Evolutionary conservation across 176 grass and related monocot genomes (phyloP), one percentile per base, ranked within the genome.

Genomic region (Poa pratensis): DNA sequence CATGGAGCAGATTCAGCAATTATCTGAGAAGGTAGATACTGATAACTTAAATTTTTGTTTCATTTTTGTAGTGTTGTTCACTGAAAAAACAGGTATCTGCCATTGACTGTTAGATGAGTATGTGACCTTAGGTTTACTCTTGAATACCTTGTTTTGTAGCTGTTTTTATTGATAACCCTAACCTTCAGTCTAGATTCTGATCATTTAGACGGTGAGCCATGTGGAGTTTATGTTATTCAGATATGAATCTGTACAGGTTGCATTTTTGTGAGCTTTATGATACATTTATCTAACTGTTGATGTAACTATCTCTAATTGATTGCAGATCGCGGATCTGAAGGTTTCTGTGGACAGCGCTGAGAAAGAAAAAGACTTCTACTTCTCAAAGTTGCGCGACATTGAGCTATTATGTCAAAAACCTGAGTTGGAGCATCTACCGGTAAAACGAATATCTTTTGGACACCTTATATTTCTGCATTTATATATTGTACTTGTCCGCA

Each of bases 351-450:
- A 94, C 77, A 87, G 77, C 71, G 78, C 59, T 49, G 92, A 94
- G 57, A 97, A 97, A 69, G 94, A 97, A 91, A 94, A 90, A 66
- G 94, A 94, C 37, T 97, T 97, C 42, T 97, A 97, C 78, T 97
- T 94, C 73, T 88, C 92, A 2, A 97, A 97, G 81, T 40, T 97
- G 86, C 90, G 90, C 48, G 94, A 97, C 62, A 97, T 97, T 83
- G 94, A 97, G 78, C 91, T 94, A 80, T 51, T 92, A 19, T 97
- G 83, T 48, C 92, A 97, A 85, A 84, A 92, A 60, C 90, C 88
- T 76, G 94, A 97, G 61, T 73, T 97, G 54, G 94, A 91, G 84
- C 94, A 97, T 89, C 83, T 97, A 59, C 92, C 94, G 61, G 94
- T 97, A 92, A 69, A 60, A 65, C 30, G 49, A 40, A 51, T 9